A percentile compares a stretch with the other conserved stretches of the same genome.
phyloP scores from a whole-genome alignment of 331 rosid genomes.

The Pyrus hybrid region DNA sequence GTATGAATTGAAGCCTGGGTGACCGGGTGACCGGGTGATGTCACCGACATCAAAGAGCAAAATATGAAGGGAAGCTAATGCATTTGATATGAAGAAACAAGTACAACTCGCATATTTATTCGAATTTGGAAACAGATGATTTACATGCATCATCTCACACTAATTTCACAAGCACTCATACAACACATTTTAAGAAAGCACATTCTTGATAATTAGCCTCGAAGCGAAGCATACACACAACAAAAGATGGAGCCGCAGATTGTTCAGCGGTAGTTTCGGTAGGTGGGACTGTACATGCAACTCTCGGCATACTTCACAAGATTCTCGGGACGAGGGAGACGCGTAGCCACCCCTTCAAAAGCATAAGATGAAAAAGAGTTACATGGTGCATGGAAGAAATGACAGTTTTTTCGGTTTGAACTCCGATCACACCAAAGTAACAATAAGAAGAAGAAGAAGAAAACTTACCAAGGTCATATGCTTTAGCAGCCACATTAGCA shows the following conservation, averaged over 20 bases:
- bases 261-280: conserved; percentile 63
- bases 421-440: neutral
- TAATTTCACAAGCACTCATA: neutral
- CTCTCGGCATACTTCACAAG: conserved; percentile 85
- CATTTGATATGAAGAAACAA: neutral
- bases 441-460: neutral
- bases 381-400: neutral
- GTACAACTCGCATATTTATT: neutral
- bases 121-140: neutral
- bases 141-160: neutral
- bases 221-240: neutral
- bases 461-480: conserved; percentile 75
- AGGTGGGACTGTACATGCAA: conserved; percentile 90
- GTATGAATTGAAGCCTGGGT: neutral
- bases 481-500: conserved; percentile 93
- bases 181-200: neutral
- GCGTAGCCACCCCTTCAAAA: conserved; percentile 74
- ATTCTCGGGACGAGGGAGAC: conserved; percentile 82
- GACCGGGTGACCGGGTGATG: too few relatives aligned
- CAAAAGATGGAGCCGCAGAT: neutral
- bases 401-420: neutral
- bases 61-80: neutral
- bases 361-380: neutral
- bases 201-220: conserved; percentile 1
- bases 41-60: neutral